A percentile compares a stretch with the other conserved stretches of the same genome.
Evolutionary conservation across 805 yeast species (phyloP).

Genomic region (Spathaspora sp.): DNA sequence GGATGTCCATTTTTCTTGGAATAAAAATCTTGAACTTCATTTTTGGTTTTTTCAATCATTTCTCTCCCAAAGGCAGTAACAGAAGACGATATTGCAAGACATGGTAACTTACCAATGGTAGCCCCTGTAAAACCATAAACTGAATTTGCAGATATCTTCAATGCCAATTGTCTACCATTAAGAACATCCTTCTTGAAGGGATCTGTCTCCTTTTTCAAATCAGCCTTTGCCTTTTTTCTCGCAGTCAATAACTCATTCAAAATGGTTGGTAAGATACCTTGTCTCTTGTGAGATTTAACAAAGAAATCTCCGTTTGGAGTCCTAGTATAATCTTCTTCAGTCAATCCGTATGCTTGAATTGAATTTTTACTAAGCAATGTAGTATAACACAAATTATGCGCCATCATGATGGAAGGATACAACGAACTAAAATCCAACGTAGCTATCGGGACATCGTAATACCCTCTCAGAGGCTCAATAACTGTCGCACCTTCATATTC

Average conservation of each 20-base stretch:
- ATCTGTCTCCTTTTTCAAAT: conserved; percentile 87
- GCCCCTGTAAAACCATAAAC: conserved; percentile 99
- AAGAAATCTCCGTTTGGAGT: conserved; percentile 94
- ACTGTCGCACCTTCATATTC: conserved; percentile 99
- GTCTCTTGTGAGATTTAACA: conserved; percentile 62
- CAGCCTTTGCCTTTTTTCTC: conserved; percentile 88
- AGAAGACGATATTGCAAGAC: conserved; percentile 92
- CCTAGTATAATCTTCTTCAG: conserved; percentile 71
- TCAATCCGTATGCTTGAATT: conserved; percentile 58
- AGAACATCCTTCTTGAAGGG: conserved; percentile 91
- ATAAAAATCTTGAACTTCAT: conserved; percentile 77
- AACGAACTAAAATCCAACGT: conserved; percentile 95
- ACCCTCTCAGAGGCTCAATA: conserved; percentile 93
- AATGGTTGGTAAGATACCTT: conserved; percentile 91
- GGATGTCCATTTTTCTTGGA: conserved; percentile 76
- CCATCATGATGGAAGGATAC: conserved; percentile 99
- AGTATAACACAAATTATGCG: conserved; percentile 94
- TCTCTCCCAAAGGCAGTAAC: conserved; percentile 94
- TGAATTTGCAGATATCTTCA: conserved; percentile 95
- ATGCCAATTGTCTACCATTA: conserved; percentile 95
- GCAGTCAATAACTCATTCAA: conserved; percentile 84
- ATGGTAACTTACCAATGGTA: conserved; percentile 93
- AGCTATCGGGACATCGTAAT: conserved; percentile 95
- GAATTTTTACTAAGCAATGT: conserved; percentile 72
- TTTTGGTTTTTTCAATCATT: conserved; percentile 92